phyloP scores from a whole-genome alignment of 208 protist genomes.

The Trypanosoma scelopori region DNA sequence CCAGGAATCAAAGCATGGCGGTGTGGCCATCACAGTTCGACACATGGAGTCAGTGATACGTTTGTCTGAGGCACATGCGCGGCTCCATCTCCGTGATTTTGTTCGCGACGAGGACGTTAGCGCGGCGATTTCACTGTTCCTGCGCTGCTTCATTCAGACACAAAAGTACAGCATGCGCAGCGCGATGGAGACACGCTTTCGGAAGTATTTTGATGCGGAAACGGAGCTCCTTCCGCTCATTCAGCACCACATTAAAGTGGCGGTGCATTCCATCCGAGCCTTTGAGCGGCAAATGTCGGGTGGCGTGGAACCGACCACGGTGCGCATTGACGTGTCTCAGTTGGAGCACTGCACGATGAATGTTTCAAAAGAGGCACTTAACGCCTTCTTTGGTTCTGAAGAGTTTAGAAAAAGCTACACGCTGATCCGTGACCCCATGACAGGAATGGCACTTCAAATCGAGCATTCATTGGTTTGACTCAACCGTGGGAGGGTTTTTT shows the following conservation, averaged over 20 bases:
- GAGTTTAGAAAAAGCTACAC: slow-evolving; percentile 80
- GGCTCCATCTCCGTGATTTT: slow-evolving; percentile 96
- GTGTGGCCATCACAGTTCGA: slow-evolving; percentile 97
- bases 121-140: slow-evolving; percentile 97
- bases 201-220: slow-evolving; percentile 85
- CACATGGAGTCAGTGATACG: slow-evolving; percentile 99
- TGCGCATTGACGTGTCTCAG: slow-evolving; percentile 78
- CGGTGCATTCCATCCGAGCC: slow-evolving; percentile 72
- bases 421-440: slow-evolving; percentile 79
- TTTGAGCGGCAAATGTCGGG: slow-evolving; percentile 85
- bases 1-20: slow-evolving; percentile 92
- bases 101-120: slow-evolving; percentile 98
- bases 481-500: background rate
- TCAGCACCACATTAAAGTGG: slow-evolving; percentile 83
- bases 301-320: slow-evolving; percentile 72
- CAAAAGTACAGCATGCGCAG: slow-evolving; percentile 93
- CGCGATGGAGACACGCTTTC: slow-evolving; percentile 85
- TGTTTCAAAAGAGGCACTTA: slow-evolving; percentile 77
- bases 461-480: slow-evolving; percentile 62
- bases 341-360: slow-evolving; percentile 79
- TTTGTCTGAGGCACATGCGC: slow-evolving; percentile 97
- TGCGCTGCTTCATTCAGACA: slow-evolving; percentile 98
- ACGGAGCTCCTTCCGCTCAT: slow-evolving; percentile 86
- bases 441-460: slow-evolving; percentile 72
- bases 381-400: slow-evolving; percentile 79